Base-by-base conservation (phyloP, 306 rosid species). In the Vigna nakashimae region DNA sequence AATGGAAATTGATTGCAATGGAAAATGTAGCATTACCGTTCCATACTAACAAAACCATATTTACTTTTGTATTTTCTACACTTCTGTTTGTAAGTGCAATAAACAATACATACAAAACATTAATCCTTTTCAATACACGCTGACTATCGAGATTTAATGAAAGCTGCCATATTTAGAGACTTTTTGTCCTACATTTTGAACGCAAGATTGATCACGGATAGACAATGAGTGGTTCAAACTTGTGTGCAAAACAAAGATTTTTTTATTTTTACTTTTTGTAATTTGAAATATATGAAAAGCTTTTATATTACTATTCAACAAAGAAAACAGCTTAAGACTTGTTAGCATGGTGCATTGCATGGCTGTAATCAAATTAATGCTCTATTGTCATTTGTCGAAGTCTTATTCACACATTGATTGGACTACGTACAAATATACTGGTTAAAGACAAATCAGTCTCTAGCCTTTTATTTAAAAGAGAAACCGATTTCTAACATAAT, bases 181-280 rank as follows among this genome's bases (percentile, higher is more conserved):
- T 30, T 17, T 16, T 34, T 74, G 77, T 68, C 51, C 20, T 59
- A 28, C 30, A 3, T 30, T 30, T 30, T 30, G 32, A 30, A 30
- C 32, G 32, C 32, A 30, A 53, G 28, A 77, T 43, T 14, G 67
- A 51, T 20, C 34, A n/a, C 16, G 56, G 63, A 79, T 62, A 79
- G 46, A 53, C 18, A 79, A 70, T 13, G 69, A 50, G 42, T 56
- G 80, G 55, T 73, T 73, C 49, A n/a, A 65, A 43, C 74, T 26
- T 73, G 40, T 36, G 15, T 20, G 62, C 12, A 11, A 56, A 56
- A 57, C 6, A 56, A 26, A 26, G 28, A 26, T 26, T 26, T 26
- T 24, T 24, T 26, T 26, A 0, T 20, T 20, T 20, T 20, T 20
- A 20, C 22, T 26, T 2, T 26, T 26, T 26, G 1, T 28, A 10